Base-by-base conservation (phyloP, 805 yeast species). In the Lipomyces sp. region DNA sequence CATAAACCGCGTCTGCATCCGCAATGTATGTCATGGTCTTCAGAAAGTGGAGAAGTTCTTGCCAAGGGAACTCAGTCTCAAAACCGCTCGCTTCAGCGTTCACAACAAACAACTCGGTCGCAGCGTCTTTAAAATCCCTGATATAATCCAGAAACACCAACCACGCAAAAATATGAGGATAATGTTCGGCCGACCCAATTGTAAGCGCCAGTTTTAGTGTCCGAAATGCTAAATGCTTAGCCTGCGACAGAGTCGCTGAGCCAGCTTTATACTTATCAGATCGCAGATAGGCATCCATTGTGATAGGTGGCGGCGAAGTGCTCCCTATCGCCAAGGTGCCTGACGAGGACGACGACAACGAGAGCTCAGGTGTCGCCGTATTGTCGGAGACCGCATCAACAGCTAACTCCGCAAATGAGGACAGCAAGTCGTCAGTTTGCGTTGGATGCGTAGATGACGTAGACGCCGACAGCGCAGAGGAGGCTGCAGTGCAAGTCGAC, bases 151-250 rank as follows among this genome's bases (percentile, higher is more conserved):
- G 45, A 60, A 66, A 65, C 37, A 68, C 57, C 29, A 68, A 64
- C 71, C 71, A 68, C 10, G 70, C 67, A 55, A 66, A 66, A 2
- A 68, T 39, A 33, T 68, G 67, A 24, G 67, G n/a, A 45, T 68
- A 68, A 29, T 68, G 69, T 59, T 60, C 67, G 13, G 65, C 63
- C 4, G 57, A 53, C 11, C 57, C 70, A 37, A 66, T 63, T 2
- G 57, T 58, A 24, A 63, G 53, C 30, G 71, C 71, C 4, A 65
- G 62, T 24, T 34, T 42, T 10, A 68, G 60, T 6, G 67, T 66
- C 6, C 57, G 42, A 54, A 59, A 65, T 8, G 70, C 63, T 13
- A 67, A 24, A 5, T 37, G 24, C 37, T 64, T 64, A 11, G 62
- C 57, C 30, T 42, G 57, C 13, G 58, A 30, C 33, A 64, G 33